phyloP scores from a whole-genome alignment of 1,284 basidiomycete species.

The Takashimella tepidaria region DNA sequence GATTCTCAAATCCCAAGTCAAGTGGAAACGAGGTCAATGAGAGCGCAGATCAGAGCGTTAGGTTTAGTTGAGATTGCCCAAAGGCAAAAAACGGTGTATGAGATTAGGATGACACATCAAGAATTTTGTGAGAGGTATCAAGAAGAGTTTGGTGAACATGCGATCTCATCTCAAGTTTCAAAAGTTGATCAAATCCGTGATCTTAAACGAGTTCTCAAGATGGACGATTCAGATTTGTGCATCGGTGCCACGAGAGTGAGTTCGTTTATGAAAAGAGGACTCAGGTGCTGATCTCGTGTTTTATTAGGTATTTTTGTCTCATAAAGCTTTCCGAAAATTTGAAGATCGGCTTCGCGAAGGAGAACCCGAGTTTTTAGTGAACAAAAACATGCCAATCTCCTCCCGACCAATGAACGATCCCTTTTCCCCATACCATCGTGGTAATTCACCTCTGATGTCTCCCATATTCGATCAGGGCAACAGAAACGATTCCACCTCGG shows the following conservation, averaged over 20 bases:
- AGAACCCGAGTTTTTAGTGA: slow-evolving; percentile 49
- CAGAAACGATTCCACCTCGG: slow-evolving; percentile 50
- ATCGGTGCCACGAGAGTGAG: slow-evolving; percentile 72
- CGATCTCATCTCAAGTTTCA: slow-evolving; percentile 44
- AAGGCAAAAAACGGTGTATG: slow-evolving; percentile 60
- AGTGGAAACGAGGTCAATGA: slow-evolving; percentile 83
- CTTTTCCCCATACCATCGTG: slow-evolving; percentile 74
- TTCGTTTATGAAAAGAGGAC: slow-evolving; percentile 5
- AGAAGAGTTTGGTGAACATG: slow-evolving; percentile 51
- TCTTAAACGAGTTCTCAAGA: slow-evolving; percentile 60
- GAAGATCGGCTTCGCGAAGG: slow-evolving; percentile 79
- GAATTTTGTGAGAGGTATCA: slow-evolving; percentile 84
- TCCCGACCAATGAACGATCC: slow-evolving; percentile 54
- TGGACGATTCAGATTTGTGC: slow-evolving; percentile 66
- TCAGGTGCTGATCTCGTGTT: background rate
- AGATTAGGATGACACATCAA: slow-evolving; percentile 77
- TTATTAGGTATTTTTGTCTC: slow-evolving; percentile 79
- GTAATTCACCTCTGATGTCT: slow-evolving; percentile 43
- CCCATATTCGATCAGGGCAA: slow-evolving; percentile 47
- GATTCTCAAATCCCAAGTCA: slow-evolving; percentile 92
- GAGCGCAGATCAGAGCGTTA: slow-evolving; percentile 80
- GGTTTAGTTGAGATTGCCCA: slow-evolving; percentile 75
- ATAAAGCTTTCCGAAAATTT: slow-evolving; percentile 77
- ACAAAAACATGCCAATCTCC: slow-evolving; percentile 55
- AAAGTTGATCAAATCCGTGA: slow-evolving; percentile 45